Base-by-base conservation (phyloP, 108 stramenopile species). In the Skeletonema menzelii region DNA sequence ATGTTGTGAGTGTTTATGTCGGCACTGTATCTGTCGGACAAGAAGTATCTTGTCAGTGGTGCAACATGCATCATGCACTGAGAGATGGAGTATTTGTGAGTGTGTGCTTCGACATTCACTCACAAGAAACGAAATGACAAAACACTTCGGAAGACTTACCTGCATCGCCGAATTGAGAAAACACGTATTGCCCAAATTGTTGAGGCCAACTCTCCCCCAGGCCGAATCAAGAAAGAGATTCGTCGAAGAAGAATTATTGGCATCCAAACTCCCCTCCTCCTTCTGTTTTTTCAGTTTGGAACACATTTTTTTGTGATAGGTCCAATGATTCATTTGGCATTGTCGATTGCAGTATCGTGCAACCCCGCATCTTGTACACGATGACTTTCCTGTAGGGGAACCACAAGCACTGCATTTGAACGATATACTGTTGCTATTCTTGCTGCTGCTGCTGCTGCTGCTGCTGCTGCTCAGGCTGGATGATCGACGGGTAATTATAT, bases 101-200 rank as follows among this genome's bases (percentile, higher is more conserved):
- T 10, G 26, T 24, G 0, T 19, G 7, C 0, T 12, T 28, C 0
- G 62, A 32, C 40, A n/a, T n/a, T n/a, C n/a, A n/a, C 1, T 20
- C 59, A 8, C 6, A 17, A 10, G 20, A 70, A 40, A 63, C 12
- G n/a, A 63, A 44, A 27, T 32, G 22, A 24, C 35, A 30, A 46
- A 6, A 37, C 27, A 46, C 5, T 2, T 70, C 3, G 64, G 64
- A 28, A 13, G 30, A 55, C 75, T 44, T 24, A 77, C 76, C 70
- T 93, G 97, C 31, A 99, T 46, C 13, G 91, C 89, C 24, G 94
- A 87, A 69, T 95, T 97, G 88, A 99, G 92, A 80, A 96, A 99
- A 80, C 98, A 99, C 13, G 98, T 98, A 83, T 99, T 99, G 1
- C 97, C 98, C 60, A 99, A 71, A 70, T 99, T 98, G 37, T 78